A percentile compares a stretch with the other conserved stretches of the same genome.
phyloP scores from a whole-genome alignment of 306 rosid species.

The Medicago lupulina region DNA sequence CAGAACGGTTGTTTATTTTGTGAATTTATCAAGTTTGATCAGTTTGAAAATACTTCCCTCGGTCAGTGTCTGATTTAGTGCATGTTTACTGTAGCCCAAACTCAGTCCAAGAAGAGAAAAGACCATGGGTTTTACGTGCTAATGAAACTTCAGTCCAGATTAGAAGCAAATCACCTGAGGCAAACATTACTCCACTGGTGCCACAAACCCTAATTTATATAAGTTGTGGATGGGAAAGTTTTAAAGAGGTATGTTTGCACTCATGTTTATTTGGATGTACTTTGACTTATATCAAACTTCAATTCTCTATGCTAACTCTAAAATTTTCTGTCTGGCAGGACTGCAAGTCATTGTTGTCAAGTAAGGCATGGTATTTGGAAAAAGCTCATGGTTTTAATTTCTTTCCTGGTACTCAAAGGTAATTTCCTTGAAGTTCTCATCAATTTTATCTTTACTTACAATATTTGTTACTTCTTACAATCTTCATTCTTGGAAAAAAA shows the following conservation, averaged over 20 bases:
- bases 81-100: conserved; percentile 58
- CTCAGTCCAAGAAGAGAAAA: conserved; percentile 78
- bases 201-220: conserved; percentile 93
- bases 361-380: conserved; percentile 77
- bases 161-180: conserved; percentile 60
- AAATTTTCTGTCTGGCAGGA: conserved; percentile 57
- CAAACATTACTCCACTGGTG: conserved; percentile 47
- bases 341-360: conserved; percentile 76
- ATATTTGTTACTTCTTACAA: conserved; percentile 11
- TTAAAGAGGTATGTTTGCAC: conserved; percentile 76
- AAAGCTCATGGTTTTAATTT: conserved; percentile 90
- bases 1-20: conserved; percentile 61
- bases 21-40: conserved; percentile 38
- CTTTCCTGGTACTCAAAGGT: conserved; percentile 92
- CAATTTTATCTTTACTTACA: neutral
- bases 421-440: conserved; percentile 12
- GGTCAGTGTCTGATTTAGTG: conserved; percentile 45
- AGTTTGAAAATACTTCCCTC: conserved; percentile 31
- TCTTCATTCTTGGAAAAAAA: conserved; percentile 11
- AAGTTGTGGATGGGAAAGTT: conserved; percentile 99
- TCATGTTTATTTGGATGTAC: conserved; percentile 22
- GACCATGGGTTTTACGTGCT: conserved; percentile 97
- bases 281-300: conserved; percentile 33
- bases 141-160: conserved; percentile 78
- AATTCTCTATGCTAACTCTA: conserved; percentile 31